Conservation (phyloP, 2,329 filamentous ascomycete genomes). For the Trichoderma arundinaceum region DNA sequence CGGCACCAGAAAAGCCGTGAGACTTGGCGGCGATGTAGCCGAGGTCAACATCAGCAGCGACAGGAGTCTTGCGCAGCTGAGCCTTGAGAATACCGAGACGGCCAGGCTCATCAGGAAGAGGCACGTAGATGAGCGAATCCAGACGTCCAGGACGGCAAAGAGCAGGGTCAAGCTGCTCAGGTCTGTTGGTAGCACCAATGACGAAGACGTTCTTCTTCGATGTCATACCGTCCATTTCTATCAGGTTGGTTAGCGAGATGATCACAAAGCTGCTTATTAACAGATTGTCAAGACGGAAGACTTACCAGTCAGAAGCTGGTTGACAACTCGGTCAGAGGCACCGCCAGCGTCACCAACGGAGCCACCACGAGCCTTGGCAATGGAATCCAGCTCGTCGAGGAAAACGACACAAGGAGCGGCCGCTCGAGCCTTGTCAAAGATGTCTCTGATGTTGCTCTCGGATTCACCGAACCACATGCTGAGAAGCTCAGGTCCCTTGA, state of each 20-base stretch:
- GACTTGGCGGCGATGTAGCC: slow-evolving; percentile 94
- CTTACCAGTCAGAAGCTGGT: slow-evolving; percentile 96
- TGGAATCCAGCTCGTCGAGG: slow-evolving; percentile 97
- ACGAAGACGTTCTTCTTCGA: slow-evolving; percentile 99
- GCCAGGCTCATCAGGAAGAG: slow-evolving; percentile 88
- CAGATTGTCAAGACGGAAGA: neutral
- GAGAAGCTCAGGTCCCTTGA: slow-evolving; percentile 97
- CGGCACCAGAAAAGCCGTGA: slow-evolving; percentile 98
- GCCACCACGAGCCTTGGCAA: slow-evolving; percentile 98
- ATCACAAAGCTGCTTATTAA: no score
- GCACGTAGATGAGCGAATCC: slow-evolving; percentile 97
- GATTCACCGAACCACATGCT: slow-evolving; percentile 99
- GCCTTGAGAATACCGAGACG: slow-evolving; percentile 90
- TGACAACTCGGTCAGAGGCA: slow-evolving; percentile 98
- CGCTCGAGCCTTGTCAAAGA: slow-evolving; percentile 99
- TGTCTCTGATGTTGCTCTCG: slow-evolving; percentile 99
- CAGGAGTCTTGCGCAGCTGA: slow-evolving; percentile 97
- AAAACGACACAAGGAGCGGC: slow-evolving; percentile 98
- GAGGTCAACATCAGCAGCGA: slow-evolving; percentile 84
- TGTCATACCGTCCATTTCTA: slow-evolving; percentile 99
- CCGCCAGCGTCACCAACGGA: slow-evolving; percentile 95
- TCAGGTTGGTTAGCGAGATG: slow-evolving; percentile 48
- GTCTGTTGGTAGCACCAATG: slow-evolving; percentile 97
- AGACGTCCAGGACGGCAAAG: slow-evolving; percentile 98
- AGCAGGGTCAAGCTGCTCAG: slow-evolving; percentile 97